Evolutionary conservation across 768 basidiomycete species (phyloP), one percentile per base, ranked within the genome.

Genomic region (Termitomyces titanicus): DNA sequence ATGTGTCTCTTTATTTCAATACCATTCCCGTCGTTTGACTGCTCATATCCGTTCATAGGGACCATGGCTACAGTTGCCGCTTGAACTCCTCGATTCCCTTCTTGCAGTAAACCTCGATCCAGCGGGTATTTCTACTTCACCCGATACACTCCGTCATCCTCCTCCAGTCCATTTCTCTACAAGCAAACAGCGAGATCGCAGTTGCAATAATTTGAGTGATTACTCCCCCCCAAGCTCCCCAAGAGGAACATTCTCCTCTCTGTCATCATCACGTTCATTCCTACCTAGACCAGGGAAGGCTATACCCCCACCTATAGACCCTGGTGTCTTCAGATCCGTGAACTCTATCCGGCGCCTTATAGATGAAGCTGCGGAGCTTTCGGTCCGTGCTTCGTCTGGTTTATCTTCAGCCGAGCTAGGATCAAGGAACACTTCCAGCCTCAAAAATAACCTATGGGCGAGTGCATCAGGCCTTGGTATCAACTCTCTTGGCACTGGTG

Each of bases 361-460:
- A 58, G 93, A 95, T 65, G 92, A 93, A 65, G 93, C 93, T 1
- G 83, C 92, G 2, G 93, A 94, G 65, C 77, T 95, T 7, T 91
- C 89, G 12, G 88, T 95, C 5, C 86, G 93, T 38, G 93, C 93
- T 13, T 82, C 91, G 9, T 94, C 91, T 3, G 92, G 93, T 1
- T 70, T 95, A 22, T 88, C 88, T 15, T 80, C 89, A 24, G 81
- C 85, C 9, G 86, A 89, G 39, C 73, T 92, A 18, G 85, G 83
- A 24, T 79, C 89, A 64, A 81, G 84, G 46, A 75, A 73, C 5
- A 69, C 70, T 17, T 64, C 74, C 8, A 71, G 72, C 5, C 58
- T 75, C 42, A 74, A 71, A 56, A 76, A 71, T 40, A 77, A 72
- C 48, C 73, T 83, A 2, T 91, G 89, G 89, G 74, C 77, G 5